Evolutionary conservation across 2,329 filamentous ascomycete species (phyloP), one percentile per base, ranked within the genome.

Genomic region (Paecilomyces niveus): DNA sequence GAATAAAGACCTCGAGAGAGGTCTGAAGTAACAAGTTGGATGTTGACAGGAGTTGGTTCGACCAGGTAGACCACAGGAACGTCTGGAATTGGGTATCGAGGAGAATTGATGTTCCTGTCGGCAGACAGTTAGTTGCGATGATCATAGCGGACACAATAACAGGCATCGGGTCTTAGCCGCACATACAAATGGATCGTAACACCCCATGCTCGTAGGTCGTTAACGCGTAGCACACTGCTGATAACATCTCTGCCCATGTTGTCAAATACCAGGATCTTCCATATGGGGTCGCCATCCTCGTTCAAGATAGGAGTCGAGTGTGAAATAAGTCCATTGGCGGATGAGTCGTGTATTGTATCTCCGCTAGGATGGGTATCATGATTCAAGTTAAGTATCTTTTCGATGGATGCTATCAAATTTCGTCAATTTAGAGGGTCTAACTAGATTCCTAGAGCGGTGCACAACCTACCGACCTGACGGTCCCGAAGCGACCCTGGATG

Each of bases 251-350:
- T 84, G 54, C 93, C 94, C 66, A 88, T 77, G 66, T 93, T 89
- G 75, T 99, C 95, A 71, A 99, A 97, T 9, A 99, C 91, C 56
- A 99, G 80, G 6, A 97, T 90, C 75, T 97, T 97, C 93, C 93
- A 97, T 78, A 97, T 92, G 0, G 93, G 92, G 68, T 96, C 90
- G 62, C 92, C 92, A 67, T 95, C 88, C 53, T 90, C 83, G 65
- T 92, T 92, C 61, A 96, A 79, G 56, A 97, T 89, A 15, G 90
- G 88, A n/a, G 87, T 87, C 39, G 87, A 83, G 22, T 88, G 84
- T 57, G 87, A 82, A 57, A 88, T 78, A 9, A 88, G 75, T 55
- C 86, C 87, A 68, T 87, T 87, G 32, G 75, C 69, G 58, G 83
- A 79, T 45, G 81, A 73, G 59, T 92, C 89, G 60, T 89, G 83